These are phyloP conservation scores for Trypanosoma vivax DNA, from an alignment of 208 protist species.

Conservation along the genomic window DNA sequence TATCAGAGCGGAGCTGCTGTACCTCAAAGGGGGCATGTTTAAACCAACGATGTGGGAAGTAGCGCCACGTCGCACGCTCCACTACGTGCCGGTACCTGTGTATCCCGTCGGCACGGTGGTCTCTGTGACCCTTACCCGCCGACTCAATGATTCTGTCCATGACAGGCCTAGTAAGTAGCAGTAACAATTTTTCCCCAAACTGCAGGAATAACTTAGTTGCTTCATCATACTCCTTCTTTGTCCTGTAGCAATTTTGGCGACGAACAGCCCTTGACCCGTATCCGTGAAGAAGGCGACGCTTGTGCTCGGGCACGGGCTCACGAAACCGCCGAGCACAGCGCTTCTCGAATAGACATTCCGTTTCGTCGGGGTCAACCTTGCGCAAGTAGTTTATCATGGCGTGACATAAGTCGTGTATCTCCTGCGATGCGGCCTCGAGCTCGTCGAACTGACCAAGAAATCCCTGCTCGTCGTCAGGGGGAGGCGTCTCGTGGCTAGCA, in stretches of 20 bases:
- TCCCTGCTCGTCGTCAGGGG: constrained; percentile 14
- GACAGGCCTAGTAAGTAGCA: constrained; percentile 66
- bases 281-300: constrained; percentile 63
- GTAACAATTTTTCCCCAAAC: constrained; percentile 73
- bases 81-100: constrained; percentile 38
- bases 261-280: constrained; percentile 34
- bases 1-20: constrained; percentile 82
- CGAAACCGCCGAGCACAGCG: constrained; percentile 58
- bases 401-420: constrained; percentile 84
- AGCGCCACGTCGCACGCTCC: constrained; percentile 62
- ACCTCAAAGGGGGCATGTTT: constrained; percentile 88
- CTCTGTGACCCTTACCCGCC: constrained; percentile 53
- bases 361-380: constrained; percentile 52
- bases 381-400: constrained; percentile 75
- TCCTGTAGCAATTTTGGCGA: constrained; percentile 57
- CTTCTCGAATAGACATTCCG: constrained; percentile 55
- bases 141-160: constrained; percentile 73
- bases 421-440: constrained; percentile 85
- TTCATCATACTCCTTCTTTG: constrained; percentile 43
- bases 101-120: constrained; percentile 65
- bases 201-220: constrained; percentile 65
- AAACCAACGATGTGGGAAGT: constrained; percentile 79
- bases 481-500: not conserved
- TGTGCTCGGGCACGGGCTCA: constrained; percentile 68
- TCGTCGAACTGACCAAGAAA: constrained; percentile 76